A percentile compares a stretch with the other conserved stretches of the same genome.
phyloP scores from a whole-genome alignment of 495 filamentous ascomycete species.

The Achaetomiella virescens region DNA sequence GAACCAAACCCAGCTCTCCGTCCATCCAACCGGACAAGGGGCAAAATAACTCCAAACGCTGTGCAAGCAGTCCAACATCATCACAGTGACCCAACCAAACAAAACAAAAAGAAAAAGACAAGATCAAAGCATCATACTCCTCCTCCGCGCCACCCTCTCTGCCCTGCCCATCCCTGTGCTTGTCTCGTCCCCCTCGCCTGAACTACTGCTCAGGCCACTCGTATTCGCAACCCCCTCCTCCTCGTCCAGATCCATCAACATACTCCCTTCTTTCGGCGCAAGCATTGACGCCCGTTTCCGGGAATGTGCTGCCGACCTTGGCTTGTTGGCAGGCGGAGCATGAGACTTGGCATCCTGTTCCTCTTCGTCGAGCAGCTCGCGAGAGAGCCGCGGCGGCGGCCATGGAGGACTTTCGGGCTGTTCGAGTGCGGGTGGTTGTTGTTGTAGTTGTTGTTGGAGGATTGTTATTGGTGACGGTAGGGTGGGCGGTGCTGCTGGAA shows the following conservation, averaged over 20 bases:
- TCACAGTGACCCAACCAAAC: background rate
- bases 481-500: background rate
- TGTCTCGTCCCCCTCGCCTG: background rate
- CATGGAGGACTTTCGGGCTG: slow-evolving; percentile 16
- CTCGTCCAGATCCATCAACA: background rate
- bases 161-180: slow-evolving; percentile 1
- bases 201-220: slow-evolving; percentile 10
- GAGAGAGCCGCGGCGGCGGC: slow-evolving; percentile 17
- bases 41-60: slow-evolving; percentile 30
- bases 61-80: slow-evolving; percentile 12
- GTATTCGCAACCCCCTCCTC: slow-evolving; percentile 5
- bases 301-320: slow-evolving; percentile 14
- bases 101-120: background rate
- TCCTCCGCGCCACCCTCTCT: slow-evolving; percentile 31
- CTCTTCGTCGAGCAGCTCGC: slow-evolving; percentile 12
- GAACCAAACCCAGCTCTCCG: background rate
- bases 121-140: slow-evolving; percentile 55
- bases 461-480: too few species aligned
- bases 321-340: background rate
- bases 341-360: slow-evolving; percentile 1
- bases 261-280: slow-evolving; percentile 19
- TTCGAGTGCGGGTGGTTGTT: background rate
- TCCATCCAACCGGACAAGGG: background rate
- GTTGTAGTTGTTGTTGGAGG: background rate
- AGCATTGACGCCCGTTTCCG: slow-evolving; percentile 40